These are phyloP conservation scores for Geotrichum ghanense DNA, from an alignment of 805 yeast genomes.

Conservation along the genomic window DNA sequence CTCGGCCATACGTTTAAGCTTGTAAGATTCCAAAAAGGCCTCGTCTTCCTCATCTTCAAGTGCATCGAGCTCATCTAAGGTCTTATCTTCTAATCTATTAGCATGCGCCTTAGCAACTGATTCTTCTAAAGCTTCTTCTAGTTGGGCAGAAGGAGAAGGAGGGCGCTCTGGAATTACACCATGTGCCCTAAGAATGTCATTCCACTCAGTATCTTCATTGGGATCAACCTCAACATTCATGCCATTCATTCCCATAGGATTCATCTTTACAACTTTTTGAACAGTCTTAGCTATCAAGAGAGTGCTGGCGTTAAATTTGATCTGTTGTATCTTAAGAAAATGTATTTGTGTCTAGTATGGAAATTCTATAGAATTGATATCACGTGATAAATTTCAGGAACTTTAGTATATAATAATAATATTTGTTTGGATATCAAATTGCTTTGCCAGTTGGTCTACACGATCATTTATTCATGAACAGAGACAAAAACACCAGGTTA, in stretches of 20 bases:
- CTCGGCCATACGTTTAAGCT: conserved; percentile 68
- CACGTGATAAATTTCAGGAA: too few species aligned
- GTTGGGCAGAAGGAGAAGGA: conserved; percentile 74
- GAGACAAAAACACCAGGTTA: not conserved
- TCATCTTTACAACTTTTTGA: too few species aligned
- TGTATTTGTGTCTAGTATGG: too few species aligned
- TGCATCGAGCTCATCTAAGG: conserved; percentile 72
- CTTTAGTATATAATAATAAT: too few species aligned
- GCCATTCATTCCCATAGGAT: conserved; percentile 4
- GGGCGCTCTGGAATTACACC: conserved; percentile 91
- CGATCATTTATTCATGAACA: not conserved
- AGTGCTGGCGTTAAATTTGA: too few species aligned
- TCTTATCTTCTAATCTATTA: conserved; percentile 66
- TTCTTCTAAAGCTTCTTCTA: conserved; percentile 81
- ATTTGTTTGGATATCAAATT: too few species aligned
- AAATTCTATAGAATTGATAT: too few species aligned
- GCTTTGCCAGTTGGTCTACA: too few species aligned
- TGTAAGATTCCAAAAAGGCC: conserved; percentile 60
- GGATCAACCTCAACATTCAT: conserved; percentile 76
- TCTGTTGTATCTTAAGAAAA: too few species aligned
- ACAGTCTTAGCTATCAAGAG: too few species aligned
- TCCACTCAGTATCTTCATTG: conserved; percentile 97
- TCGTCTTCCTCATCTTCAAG: conserved; percentile 83
- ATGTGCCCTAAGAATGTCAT: conserved; percentile 79
- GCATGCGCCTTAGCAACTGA: conserved; percentile 73